Evolutionary conservation across 805 yeast genomes (phyloP).

Genomic region (Candida lessepsii): DNA sequence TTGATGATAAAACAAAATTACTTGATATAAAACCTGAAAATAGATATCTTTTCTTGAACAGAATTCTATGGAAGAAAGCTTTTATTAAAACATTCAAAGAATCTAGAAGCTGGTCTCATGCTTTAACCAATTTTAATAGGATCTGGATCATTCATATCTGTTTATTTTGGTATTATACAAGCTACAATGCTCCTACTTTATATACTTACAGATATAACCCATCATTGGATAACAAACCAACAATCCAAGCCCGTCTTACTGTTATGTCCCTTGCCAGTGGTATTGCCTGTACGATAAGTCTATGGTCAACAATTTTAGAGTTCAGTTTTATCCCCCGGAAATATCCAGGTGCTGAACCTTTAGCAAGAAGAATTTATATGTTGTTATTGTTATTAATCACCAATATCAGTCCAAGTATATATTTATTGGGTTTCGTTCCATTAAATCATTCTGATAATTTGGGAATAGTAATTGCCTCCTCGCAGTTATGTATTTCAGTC

Average conservation of each 20-base stretch:
- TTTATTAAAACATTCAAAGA: slow-evolving; percentile 77
- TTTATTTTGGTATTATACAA: slow-evolving; percentile 74
- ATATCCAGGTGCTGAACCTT: slow-evolving; percentile 70
- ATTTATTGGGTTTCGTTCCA: slow-evolving; percentile 45
- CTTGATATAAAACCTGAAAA: slow-evolving; percentile 55
- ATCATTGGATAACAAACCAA: slow-evolving; percentile 57
- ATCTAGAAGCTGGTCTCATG: slow-evolving; percentile 74
- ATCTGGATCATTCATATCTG: slow-evolving; percentile 77
- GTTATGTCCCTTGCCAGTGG: slow-evolving; percentile 69
- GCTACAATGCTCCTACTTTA: slow-evolving; percentile 64
- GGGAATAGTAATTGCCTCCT: slow-evolving; percentile 46
- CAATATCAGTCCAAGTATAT: slow-evolving; percentile 49
- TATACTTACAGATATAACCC: slow-evolving; percentile 60
- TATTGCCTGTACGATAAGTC: slow-evolving; percentile 54
- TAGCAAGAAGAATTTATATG: slow-evolving; percentile 46
- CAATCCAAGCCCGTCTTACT: slow-evolving; percentile 51
- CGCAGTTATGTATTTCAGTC: slow-evolving; percentile 58
- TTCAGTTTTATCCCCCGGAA: slow-evolving; percentile 63
- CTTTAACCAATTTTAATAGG: slow-evolving; percentile 69
- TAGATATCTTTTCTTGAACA: slow-evolving; percentile 53
- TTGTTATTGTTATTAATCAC: slow-evolving; percentile 42
- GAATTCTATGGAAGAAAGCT: slow-evolving; percentile 64
- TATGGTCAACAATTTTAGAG: slow-evolving; percentile 58
- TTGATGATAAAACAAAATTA: slow-evolving; percentile 46
- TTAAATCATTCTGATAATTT: slow-evolving; percentile 27